Conservation (phyloP, 1,284 basidiomycete genomes). For the Trichosporon sp. region DNA sequence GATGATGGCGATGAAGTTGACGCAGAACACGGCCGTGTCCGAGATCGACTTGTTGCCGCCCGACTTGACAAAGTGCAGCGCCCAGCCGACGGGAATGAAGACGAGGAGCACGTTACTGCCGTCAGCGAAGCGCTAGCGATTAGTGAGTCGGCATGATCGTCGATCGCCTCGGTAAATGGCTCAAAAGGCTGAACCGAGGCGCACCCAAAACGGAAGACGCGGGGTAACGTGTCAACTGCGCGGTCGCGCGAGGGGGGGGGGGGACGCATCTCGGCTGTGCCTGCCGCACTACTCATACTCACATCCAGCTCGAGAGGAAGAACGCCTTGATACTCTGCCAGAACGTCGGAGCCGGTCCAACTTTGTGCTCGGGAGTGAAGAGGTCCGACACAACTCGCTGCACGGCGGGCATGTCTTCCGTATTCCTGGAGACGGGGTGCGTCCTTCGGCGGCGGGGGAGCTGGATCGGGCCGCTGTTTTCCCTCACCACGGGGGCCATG, state of each 20-base stretch:
- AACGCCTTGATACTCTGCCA: conserved; percentile 49
- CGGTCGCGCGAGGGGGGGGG: too few species aligned
- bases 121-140: conserved; percentile 13
- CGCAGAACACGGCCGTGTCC: conserved; percentile 53
- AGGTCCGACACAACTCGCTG: conserved; percentile 51
- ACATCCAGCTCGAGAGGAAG: conserved; percentile 55
- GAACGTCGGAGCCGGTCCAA: conserved; percentile 55
- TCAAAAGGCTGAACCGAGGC: too few species aligned
- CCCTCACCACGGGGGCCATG: background rate
- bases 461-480: conserved; percentile 12
- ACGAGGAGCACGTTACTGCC: conserved; percentile 57
- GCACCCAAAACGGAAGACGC: too few species aligned
- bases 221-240: too few species aligned
- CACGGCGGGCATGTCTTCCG: conserved; percentile 23
- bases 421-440: background rate
- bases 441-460: background rate
- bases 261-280: background rate
- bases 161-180: too few species aligned
- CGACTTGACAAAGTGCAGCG: conserved; percentile 54
- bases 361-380: conserved; percentile 52
- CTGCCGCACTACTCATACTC: conserved; percentile 29
- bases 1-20: conserved; percentile 57
- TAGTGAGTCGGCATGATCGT: too few species aligned
- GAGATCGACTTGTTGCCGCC: conserved; percentile 49
- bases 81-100: conserved; percentile 59